Evolutionary conservation across 1,284 basidiomycete genomes (phyloP).

Genomic region (Sanghuangporus sanghuang): DNA sequence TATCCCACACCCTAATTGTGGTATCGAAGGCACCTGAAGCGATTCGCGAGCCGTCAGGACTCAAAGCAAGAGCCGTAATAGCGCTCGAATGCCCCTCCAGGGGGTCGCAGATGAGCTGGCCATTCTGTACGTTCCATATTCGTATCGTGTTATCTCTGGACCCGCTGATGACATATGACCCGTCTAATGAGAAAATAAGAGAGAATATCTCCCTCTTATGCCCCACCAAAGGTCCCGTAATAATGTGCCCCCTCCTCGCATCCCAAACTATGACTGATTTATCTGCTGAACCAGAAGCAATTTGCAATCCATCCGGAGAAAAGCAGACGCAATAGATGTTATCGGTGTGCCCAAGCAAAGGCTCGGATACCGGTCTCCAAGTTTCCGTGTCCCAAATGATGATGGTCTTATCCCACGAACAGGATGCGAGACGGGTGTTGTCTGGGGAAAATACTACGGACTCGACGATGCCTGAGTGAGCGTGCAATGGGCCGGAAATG

Average conservation of each 20-base stretch:
- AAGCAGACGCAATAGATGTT: neutral
- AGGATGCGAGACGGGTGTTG: neutral
- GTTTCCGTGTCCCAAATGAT: neutral
- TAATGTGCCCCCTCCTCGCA: conserved; percentile 2
- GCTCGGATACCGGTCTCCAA: neutral
- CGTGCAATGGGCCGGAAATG: neutral
- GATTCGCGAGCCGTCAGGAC: neutral
- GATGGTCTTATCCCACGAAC: conserved; percentile 1
- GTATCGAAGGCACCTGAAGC: conserved; percentile 12
- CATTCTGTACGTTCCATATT: too few relatives aligned
- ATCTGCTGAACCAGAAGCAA: neutral
- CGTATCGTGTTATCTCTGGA: too few relatives aligned
- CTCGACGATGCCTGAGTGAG: neutral
- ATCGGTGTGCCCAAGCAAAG: neutral
- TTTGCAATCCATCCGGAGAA: neutral
- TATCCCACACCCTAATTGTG: conserved; percentile 18
- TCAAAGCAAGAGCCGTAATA: neutral
- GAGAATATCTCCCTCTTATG: too few relatives aligned
- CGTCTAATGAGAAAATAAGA: too few relatives aligned
- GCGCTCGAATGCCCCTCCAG: neutral
- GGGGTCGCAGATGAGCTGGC: neutral
- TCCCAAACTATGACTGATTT: conserved; percentile 37
- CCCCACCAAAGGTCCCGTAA: too few relatives aligned
- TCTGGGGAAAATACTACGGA: conserved; percentile 2
- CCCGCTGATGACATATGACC: too few relatives aligned